These are phyloP conservation scores for Suhomyces kunorum DNA, from an alignment of 1,139 yeast genomes.

Conservation along the genomic window DNA sequence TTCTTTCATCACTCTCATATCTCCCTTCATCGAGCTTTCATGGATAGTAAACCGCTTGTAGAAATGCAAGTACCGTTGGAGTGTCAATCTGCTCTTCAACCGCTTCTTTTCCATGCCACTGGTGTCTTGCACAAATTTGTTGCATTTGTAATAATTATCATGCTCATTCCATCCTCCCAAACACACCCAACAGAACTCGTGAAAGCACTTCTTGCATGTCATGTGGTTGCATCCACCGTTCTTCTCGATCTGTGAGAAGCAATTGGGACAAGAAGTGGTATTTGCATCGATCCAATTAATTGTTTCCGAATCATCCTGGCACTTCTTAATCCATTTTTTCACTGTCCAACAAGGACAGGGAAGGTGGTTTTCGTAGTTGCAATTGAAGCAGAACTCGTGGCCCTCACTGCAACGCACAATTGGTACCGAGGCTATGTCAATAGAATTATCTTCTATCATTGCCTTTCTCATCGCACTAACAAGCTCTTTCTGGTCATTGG, in stretches of 20 bases:
- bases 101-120: slow-evolving; percentile 33
- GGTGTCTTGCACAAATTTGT: slow-evolving; percentile 43
- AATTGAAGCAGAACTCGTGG: slow-evolving; percentile 78
- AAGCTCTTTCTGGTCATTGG: slow-evolving; percentile 14
- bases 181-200: slow-evolving; percentile 96
- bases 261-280: slow-evolving; percentile 80
- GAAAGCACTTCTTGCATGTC: slow-evolving; percentile 76
- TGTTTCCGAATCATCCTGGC: slow-evolving; percentile 87
- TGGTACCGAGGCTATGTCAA: slow-evolving; percentile 20
- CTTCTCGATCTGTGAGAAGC: slow-evolving; percentile 63
- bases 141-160: slow-evolving; percentile 69
- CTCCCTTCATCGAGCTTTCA: slow-evolving; percentile 75
- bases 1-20: slow-evolving; percentile 58
- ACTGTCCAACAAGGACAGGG: slow-evolving; percentile 81
- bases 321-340: slow-evolving; percentile 72
- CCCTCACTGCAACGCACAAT: slow-evolving; percentile 63
- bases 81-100: slow-evolving; percentile 39
- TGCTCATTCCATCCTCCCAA: slow-evolving; percentile 76
- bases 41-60: slow-evolving; percentile 77
- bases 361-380: slow-evolving; percentile 75
- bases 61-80: slow-evolving; percentile 74
- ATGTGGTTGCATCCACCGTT: slow-evolving; percentile 97
- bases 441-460: slow-evolving; percentile 15
- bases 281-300: slow-evolving; percentile 86
- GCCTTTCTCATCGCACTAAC: slow-evolving; percentile 12